phyloP scores from a whole-genome alignment of 1,139 yeast species.

The Scheffersomyces stambukii region DNA sequence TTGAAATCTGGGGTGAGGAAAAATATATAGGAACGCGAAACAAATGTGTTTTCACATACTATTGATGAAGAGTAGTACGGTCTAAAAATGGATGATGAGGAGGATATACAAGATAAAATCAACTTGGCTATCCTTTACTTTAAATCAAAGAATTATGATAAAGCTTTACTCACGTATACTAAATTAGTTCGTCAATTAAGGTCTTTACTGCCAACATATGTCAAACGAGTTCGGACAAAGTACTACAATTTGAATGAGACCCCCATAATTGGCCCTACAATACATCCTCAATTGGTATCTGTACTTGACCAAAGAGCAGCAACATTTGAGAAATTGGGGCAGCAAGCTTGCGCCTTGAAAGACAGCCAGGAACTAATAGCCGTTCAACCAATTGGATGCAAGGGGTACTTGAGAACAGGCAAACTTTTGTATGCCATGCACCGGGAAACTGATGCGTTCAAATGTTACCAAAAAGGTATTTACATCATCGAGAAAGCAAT shows the following conservation, averaged over 20 bases:
- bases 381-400: constrained; percentile 53
- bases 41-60: too few species aligned
- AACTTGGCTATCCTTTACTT: constrained; percentile 31
- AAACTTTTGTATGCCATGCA: constrained; percentile 34
- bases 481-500: constrained; percentile 25
- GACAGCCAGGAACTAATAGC: constrained; percentile 42
- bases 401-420: constrained; percentile 55
- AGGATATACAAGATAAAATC: constrained; percentile 24
- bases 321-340: constrained; percentile 48
- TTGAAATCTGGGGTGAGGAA: too few species aligned
- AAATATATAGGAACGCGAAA: too few species aligned
- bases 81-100: background rate
- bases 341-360: constrained; percentile 34
- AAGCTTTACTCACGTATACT: constrained; percentile 24
- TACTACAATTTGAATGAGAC: constrained; percentile 15
- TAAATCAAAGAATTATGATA: constrained; percentile 22
- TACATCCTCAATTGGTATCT: constrained; percentile 19
- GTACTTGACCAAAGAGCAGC: constrained; percentile 55
- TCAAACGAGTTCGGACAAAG: constrained; percentile 16
- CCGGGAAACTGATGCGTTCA: constrained; percentile 38
- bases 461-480: constrained; percentile 39
- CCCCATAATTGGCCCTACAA: constrained; percentile 26
- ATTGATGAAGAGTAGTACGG: too few species aligned
- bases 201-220: constrained; percentile 11
- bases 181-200: constrained; percentile 16